Base-by-base conservation (phyloP, 768 basidiomycete species). In the Clitopilus passeckerianus region DNA sequence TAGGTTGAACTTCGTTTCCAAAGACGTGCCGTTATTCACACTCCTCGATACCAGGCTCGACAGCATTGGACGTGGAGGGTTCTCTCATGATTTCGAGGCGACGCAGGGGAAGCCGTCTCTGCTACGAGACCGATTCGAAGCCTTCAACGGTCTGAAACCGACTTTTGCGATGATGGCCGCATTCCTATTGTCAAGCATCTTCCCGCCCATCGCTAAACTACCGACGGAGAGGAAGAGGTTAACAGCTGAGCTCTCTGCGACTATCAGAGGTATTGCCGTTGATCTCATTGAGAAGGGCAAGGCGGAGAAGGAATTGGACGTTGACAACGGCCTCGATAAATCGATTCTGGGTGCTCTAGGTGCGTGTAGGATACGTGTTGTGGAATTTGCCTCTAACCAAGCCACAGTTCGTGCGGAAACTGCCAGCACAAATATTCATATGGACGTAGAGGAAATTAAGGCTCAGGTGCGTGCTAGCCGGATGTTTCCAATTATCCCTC, bases 11-110 rank as follows among this genome's bases (percentile, higher is more conserved):
- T 10, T 34, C 24, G 16, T 14, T 24, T 15, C 14, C 18, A 2
- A 44, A 10, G n/a, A 22, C 27, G 2, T 16, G 30, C 22, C 22
- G 7, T 15, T 1, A 18, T 5, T 16, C 18, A 12, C 20, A 5
- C 12, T n/a, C 6, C 16, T 20, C 46, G 3, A 50, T 50, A 18
- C 5, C 22, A 85, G 83, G 9, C 71, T 86, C 5, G 86, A 87
- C 61, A 77, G 74, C 0, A 74, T 86, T 55, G 83, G 85, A 14
- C 80, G 85, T 34, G 83, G 82, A 6, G 83, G 84, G 0, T 86
- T 86, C 59, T 79, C 80, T 5, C 80, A 86, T 62, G 73, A 84
- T 63, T 87, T 87, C 61, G 77, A 76, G 12, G 68, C 80, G 0
- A 72, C 86, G 3, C 76, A 81, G 12, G 84, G 84, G 5, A 75